Conservation (phyloP, 495 filamentous ascomycete species). For the Aspergillus incahuasiensis region DNA sequence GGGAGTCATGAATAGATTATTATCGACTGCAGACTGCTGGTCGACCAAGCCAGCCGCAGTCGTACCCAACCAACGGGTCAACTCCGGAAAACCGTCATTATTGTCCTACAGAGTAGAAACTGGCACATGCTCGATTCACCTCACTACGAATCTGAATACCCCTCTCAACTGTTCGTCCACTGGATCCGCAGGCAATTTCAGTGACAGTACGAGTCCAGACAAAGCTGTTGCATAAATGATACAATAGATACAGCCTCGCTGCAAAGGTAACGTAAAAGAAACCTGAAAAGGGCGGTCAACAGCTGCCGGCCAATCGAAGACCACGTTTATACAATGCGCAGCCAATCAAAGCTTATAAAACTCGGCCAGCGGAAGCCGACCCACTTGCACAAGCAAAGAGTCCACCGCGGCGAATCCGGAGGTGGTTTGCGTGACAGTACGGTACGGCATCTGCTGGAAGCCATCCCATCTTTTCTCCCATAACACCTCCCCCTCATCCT, state of each 20-base stretch:
- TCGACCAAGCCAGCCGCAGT: constrained; percentile 16
- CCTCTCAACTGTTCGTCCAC: no score
- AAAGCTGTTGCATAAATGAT: neutral
- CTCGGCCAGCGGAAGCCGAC: constrained; percentile 5
- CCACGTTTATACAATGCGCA: constrained; percentile 12
- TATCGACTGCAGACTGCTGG: neutral
- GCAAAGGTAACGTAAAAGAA: constrained; percentile 1
- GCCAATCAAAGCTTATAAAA: constrained; percentile 22
- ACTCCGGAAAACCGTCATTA: neutral
- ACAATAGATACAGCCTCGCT: neutral
- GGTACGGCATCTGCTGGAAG: constrained; percentile 13
- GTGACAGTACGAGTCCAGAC: no score
- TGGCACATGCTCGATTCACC: neutral
- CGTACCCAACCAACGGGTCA: constrained; percentile 19
- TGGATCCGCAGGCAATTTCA: no score
- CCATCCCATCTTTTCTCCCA: constrained; percentile 29
- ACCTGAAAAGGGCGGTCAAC: constrained; percentile 40
- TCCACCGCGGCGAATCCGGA: constrained; percentile 13
- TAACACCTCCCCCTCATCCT: constrained; percentile 25
- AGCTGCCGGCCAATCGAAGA: constrained; percentile 27
- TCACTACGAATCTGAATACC: no score
- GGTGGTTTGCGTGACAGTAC: constrained; percentile 10
- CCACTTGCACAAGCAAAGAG: constrained; percentile 15
- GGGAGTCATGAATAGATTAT: constrained; percentile 2
- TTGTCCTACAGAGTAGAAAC: neutral